phyloP scores from a whole-genome alignment of 2,329 filamentous ascomycete genomes.

The Cryphonectria nitschkei region DNA sequence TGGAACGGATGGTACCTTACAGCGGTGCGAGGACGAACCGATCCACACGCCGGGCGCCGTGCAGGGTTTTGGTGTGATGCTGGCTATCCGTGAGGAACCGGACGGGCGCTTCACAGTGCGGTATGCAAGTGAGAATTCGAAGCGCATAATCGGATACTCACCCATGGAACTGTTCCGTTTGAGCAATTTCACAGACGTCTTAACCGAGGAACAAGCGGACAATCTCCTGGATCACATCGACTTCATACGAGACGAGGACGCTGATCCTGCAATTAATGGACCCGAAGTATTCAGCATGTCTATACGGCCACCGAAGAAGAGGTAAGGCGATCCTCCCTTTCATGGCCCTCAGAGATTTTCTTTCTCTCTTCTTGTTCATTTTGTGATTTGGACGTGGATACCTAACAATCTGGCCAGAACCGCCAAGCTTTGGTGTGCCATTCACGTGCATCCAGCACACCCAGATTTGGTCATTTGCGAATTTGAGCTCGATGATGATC shows the following conservation, averaged over 20 bases:
- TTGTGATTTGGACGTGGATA: neutral
- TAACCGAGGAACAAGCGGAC: conserved; percentile 82
- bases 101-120: conserved; percentile 72
- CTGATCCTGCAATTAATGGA: conserved; percentile 74
- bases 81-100: conserved; percentile 72
- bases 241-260: conserved; percentile 82
- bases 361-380: too few species aligned
- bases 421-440: conserved; percentile 83
- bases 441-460: conserved; percentile 73
- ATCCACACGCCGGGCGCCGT: conserved; percentile 85
- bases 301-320: conserved; percentile 60
- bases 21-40: conserved; percentile 87
- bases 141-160: conserved; percentile 73
- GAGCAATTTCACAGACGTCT: conserved; percentile 78
- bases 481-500: conserved; percentile 83
- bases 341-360: too few species aligned
- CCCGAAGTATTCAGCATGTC: conserved; percentile 85
- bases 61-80: conserved; percentile 77
- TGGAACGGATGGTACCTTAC: conserved; percentile 72
- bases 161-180: conserved; percentile 76
- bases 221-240: conserved; percentile 85
- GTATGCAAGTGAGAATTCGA: conserved; percentile 81
- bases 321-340: conserved; percentile 29
- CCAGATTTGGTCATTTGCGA: conserved; percentile 80
- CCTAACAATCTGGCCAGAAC: conserved; percentile 42